These are phyloP conservation scores for Alternaria viburni DNA, from an alignment of 2,329 filamentous ascomycete genomes.

Conservation along the genomic window DNA sequence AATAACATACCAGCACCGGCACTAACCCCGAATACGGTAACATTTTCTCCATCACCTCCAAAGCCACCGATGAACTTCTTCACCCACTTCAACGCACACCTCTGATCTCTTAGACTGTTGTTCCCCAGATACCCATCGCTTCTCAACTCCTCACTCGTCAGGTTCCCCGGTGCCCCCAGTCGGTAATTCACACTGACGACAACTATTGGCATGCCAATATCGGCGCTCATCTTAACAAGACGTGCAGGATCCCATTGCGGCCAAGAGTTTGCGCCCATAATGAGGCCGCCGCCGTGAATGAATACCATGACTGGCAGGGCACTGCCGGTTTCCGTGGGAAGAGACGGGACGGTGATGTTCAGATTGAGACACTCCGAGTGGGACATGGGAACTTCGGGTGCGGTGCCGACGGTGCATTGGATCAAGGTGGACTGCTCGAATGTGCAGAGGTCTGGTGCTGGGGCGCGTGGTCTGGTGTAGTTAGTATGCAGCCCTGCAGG, in stretches of 20 bases:
- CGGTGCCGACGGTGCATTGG: constrained; percentile 22
- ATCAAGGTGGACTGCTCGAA: constrained; percentile 30
- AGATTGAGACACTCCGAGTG: constrained; percentile 59
- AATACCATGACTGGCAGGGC: constrained; percentile 59
- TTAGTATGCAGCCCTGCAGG: neutral
- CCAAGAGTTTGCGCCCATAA: constrained; percentile 57
- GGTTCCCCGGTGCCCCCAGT: constrained; percentile 25
- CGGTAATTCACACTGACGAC: constrained; percentile 43
- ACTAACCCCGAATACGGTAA: constrained; percentile 53
- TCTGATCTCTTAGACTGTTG: constrained; percentile 39
- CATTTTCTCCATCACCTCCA: constrained; percentile 41
- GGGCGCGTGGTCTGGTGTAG: constrained; percentile 19
- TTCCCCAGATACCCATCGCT: constrained; percentile 45
- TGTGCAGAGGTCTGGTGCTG: constrained; percentile 21
- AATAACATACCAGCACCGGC: constrained; percentile 52
- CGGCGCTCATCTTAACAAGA: constrained; percentile 52
- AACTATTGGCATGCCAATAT: constrained; percentile 52
- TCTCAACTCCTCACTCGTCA: constrained; percentile 56
- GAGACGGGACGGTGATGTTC: constrained; percentile 56
- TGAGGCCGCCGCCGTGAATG: constrained; percentile 59
- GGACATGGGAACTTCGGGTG: constrained; percentile 43
- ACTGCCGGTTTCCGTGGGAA: constrained; percentile 1
- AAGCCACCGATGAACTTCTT: constrained; percentile 40
- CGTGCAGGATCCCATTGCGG: constrained; percentile 57
- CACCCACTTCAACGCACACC: constrained; percentile 45